phyloP scores from a whole-genome alignment of 768 basidiomycete genomes.

The Termitomyces sp. region DNA sequence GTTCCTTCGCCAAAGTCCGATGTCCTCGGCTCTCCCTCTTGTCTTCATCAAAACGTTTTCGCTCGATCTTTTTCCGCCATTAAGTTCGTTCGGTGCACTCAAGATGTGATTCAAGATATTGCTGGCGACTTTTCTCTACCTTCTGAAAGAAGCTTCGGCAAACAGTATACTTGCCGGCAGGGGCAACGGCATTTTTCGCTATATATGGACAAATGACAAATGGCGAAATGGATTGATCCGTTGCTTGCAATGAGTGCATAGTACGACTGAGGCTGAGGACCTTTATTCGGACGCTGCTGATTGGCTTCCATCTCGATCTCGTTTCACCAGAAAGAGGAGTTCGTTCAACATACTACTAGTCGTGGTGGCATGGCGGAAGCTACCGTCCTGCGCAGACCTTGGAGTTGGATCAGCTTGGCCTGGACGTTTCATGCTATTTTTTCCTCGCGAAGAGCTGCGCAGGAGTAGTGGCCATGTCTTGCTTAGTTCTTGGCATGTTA shows the following conservation, averaged over 20 bases:
- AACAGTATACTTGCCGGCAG: not conserved
- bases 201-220: not conserved
- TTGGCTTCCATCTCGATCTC: not conserved
- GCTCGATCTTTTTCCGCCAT: too few relatives aligned
- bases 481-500: conserved; percentile 1
- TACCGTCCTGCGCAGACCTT: not conserved
- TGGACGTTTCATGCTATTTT: not conserved
- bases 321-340: not conserved
- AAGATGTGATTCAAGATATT: not conserved
- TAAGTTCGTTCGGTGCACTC: not conserved
- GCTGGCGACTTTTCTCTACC: not conserved
- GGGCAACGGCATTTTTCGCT: not conserved
- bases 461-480: not conserved
- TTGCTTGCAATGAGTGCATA: not conserved
- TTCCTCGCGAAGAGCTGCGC: not conserved
- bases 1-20: too few relatives aligned
- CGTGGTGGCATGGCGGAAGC: not conserved
- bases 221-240: not conserved
- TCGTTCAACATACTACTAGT: not conserved
- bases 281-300: not conserved
- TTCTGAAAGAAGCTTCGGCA: not conserved
- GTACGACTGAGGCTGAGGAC: too few relatives aligned
- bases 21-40: not conserved
- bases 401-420: not conserved
- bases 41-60: too few relatives aligned